Percentiles rank a stretch among this genome's conserved stretches.
Conservation (phyloP, 805 yeast species). For the Wickerhamomyces tratensis region DNA sequence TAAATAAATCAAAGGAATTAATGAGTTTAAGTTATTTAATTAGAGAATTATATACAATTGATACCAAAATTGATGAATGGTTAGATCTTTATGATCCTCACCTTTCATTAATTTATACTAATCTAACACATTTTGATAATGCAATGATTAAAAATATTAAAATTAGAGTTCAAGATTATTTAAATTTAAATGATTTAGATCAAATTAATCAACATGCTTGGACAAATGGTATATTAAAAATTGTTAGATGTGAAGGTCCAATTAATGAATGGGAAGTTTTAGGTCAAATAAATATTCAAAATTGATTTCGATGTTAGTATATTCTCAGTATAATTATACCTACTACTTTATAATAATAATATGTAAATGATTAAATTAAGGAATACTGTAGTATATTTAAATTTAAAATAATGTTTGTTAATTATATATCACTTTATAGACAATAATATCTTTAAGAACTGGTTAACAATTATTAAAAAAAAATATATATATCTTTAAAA, state of each 20-base stretch:
- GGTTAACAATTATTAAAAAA: too few species aligned
- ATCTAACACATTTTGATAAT: slow-evolving; percentile 53
- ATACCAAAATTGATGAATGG: slow-evolving; percentile 23
- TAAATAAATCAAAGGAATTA: slow-evolving; percentile 13
- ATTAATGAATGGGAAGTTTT: slow-evolving; percentile 58
- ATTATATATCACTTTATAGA: too few species aligned
- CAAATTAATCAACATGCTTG: slow-evolving; percentile 33
- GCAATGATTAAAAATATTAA: slow-evolving; percentile 56
- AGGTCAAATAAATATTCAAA: slow-evolving; percentile 26
- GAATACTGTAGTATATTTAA: too few species aligned
- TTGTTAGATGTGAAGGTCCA: slow-evolving; percentile 66
- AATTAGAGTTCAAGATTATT: slow-evolving; percentile 55
- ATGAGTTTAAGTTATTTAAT: slow-evolving; percentile 34
- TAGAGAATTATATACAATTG: slow-evolving; percentile 44
- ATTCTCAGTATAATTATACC: too few species aligned
- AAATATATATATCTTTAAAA: slow-evolving; percentile 6
- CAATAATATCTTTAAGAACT: too few species aligned
- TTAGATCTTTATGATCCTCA: slow-evolving; percentile 50
- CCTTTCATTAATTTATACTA: slow-evolving; percentile 59
- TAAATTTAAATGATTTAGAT: slow-evolving; percentile 25
- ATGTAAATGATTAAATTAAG: too few species aligned
- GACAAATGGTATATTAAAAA: slow-evolving; percentile 51
- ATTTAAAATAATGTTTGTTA: too few species aligned
- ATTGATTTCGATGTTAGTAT: too few species aligned
- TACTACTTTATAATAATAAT: too few species aligned